Evolutionary conservation across 2,329 filamentous ascomycete species (phyloP), one percentile per base, ranked within the genome.

Genomic region (Emergomyces pasteurianus): DNA sequence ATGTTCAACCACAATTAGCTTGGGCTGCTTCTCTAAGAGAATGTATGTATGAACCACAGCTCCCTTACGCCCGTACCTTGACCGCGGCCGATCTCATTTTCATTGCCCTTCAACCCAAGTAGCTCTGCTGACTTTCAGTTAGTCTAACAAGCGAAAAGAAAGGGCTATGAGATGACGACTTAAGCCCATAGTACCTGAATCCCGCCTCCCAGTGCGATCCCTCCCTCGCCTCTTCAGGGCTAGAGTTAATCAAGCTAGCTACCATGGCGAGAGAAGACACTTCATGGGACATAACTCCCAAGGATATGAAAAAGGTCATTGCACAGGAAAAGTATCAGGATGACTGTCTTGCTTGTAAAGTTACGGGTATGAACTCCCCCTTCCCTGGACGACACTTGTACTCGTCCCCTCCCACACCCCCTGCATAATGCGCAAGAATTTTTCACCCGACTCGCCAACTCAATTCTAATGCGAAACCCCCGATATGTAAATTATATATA

Each of bases 261-360:
- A 23, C 14, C 38, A 66, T 65, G 64, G 36, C 49, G 18, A 54
- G 34, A 65, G 77, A 80, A 64, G 79, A 78, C 56, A 70, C 81
- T 26, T 78, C 80, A n/a, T 78, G 78, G 47, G 69, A 84, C 53
- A 76, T 81, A 58, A 73, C 78, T 55, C 78, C 84, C 59, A 81
- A 86, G 64, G 81, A 80, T 68, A 84, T 84, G 1, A 83, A 87
- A 71, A 82, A 82, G 63, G 79, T 84, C 58, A 75, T 74, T 50
- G 67, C 68, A 5, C 69, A 74, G 62, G 72, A 74, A 56, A 67
- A 72, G 64, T 75, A 71, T 55, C 70, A 65, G 61, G 72, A 88
- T 64, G 82, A 92, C 74, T 92, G 89, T 72, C 76, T 84, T 47
- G 78, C 86, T 40, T 94, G 89, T 76, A 83, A 83, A 69, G 73